Base-by-base conservation (phyloP, 129 eudicot genomes). In the carrot (Daucus carota) region DNA sequence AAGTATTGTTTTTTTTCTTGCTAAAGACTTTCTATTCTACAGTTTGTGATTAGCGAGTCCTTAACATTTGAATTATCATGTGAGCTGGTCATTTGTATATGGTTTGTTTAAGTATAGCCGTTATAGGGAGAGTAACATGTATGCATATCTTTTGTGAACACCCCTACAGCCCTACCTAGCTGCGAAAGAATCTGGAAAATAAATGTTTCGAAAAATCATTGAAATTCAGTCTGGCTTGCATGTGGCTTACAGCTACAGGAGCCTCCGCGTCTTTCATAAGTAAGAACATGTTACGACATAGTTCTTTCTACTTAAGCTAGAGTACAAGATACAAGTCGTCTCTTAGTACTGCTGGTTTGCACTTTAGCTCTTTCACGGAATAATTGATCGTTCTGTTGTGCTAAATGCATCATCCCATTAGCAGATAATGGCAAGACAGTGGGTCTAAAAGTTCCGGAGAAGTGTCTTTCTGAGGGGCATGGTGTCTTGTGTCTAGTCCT, bases 361-460 rank as follows among this genome's bases (percentile, higher is more conserved):
- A 5, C 31, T 57, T 57, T 57, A 57, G 65, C 65, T n/a, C 16
- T n/a, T 57, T 1, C 1, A 24, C 31, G 3, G 65, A 24, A 57
- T 57, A 10, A n/a, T 57, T n/a, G 65, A 57, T 57, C n/a, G 62
- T 54, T 54, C 62, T 57, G 31, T 57, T n/a, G 65, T 57, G 65
- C 65, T 9, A 57, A 57, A 57, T 57, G 65, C 65, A 57, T 57
- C 65, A 57, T 57, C 15, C 65, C 65, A 24, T 57, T 57, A 57
- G 14, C 65, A 24, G 24, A 24, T n/a, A 57, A 57, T 57, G 65
- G 31, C 65, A 20, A 24, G 65, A 24, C 65, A 57, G 65, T 24
- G 65, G 65, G 65, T 57, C 65, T 57, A 57, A 57, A 57, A n/a
- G 65, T 57, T 57, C 65, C 8, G 65, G 65, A 57, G 65, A 10